Base-by-base conservation (phyloP, 257 asterid genomes). In the Paulownia fortunei region DNA sequence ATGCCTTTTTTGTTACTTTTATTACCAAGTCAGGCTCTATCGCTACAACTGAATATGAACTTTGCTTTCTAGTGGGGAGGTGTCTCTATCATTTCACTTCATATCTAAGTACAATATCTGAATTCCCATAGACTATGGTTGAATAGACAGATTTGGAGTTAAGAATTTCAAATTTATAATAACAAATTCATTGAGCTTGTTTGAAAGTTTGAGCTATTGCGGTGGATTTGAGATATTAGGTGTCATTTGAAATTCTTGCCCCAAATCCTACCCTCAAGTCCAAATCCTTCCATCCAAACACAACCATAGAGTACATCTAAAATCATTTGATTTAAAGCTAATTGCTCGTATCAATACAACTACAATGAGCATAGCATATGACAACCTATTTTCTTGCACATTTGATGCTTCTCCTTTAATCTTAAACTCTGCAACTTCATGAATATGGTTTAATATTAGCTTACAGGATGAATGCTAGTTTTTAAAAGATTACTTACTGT, bases 61-160 rank as follows among this genome's bases (percentile, higher is more conserved):
- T 27, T 76, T 36, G 5, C 12, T 26, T 24, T 56, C 51, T 56
- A 11, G 12, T 44, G 37, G 18, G 36, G 44, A 16, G 71, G 46
- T 76, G 61, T 52, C 56, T 19, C 66, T 76, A 39, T 76, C 63
- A 8, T 72, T 16, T 72, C 47, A 34, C 39, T 64, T 73, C 18
- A 16, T 67, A 41, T 66, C 19, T 52, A 5, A 51, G 23, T 10
- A 63, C 37, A 63, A 41, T 46, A 8, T 9, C 49, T 41, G 26
- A 37, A 24, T 23, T 16, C 34, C n/a, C n/a, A n/a, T n/a, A n/a
- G n/a, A n/a, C n/a, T n/a, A n/a, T n/a, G n/a, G n/a, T n/a, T n/a
- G n/a, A n/a, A n/a, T n/a, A n/a, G n/a, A n/a, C n/a, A n/a, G n/a
- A n/a, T n/a, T n/a, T n/a, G n/a, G n/a, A n/a, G n/a, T n/a, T n/a